phyloP scores from a whole-genome alignment of 768 basidiomycete species.

The Dendrothele bispora region DNA sequence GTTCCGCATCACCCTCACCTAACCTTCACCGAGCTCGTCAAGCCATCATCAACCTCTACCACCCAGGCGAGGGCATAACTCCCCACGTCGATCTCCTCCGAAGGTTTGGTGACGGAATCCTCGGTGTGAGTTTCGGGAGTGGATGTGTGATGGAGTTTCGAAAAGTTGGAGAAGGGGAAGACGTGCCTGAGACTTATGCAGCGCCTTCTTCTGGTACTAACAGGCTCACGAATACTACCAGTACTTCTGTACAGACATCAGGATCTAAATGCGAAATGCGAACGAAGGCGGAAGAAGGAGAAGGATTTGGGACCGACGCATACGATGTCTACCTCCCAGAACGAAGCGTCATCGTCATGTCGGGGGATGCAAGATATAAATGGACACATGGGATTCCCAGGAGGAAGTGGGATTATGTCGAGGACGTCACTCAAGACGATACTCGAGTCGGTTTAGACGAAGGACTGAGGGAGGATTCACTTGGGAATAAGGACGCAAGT shows the following conservation, averaged over 20 bases:
- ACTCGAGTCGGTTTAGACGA: constrained; percentile 4
- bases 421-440: constrained; percentile 22
- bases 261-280: no score
- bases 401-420: constrained; percentile 59
- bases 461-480: neutral
- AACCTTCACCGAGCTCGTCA: constrained; percentile 57
- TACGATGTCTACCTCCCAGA: constrained; percentile 72
- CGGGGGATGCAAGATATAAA: constrained; percentile 76
- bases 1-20: neutral
- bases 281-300: constrained; percentile 1
- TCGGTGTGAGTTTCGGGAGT: constrained; percentile 81
- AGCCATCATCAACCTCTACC: constrained; percentile 88
- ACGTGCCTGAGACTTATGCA: constrained; percentile 5
- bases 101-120: constrained; percentile 87
- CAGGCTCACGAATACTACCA: neutral
- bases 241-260: neutral
- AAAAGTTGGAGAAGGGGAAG: constrained; percentile 3
- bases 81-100: constrained; percentile 84
- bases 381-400: constrained; percentile 90
- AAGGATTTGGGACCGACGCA: constrained; percentile 7
- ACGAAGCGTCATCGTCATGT: constrained; percentile 74
- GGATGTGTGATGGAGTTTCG: constrained; percentile 82
- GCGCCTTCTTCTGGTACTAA: neutral
- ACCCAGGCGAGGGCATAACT: constrained; percentile 85
- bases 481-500: neutral